Evolutionary conservation across 2,329 filamentous ascomycete species (phyloP), one percentile per base, ranked within the genome.

Genomic region (Trichoderma hamatum): DNA sequence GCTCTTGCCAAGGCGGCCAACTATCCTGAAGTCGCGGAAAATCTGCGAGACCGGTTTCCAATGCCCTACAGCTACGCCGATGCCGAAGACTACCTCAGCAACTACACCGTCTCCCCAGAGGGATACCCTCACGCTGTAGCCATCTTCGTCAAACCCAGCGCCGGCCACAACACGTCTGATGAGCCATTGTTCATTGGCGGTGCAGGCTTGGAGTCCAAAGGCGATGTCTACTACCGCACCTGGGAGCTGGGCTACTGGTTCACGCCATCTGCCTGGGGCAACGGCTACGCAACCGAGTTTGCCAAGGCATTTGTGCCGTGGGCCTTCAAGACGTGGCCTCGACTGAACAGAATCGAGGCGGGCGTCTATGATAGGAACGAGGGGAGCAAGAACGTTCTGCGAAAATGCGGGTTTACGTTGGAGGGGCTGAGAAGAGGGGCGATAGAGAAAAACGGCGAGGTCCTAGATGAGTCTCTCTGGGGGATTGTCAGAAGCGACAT

Each of bases 181-280:
- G 69, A 71, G 28, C 71, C 72, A 4, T 58, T 76, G 14, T 76
- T 80, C 58, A 74, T 80, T 13, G 85, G 85, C 59, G 75, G 74
- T 63, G 76, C 85, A 11, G 81, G 83, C 39, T 72, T 85, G 36
- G 77, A 75, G 49, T 70, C 76, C 3, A 70, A 75, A 13, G 71
- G 72, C 16, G 81, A 83, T 60, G 76, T 82, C 70, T 78, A 84
- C 68, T 78, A 77, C 70, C 77, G 78, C 58, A 82, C 80, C 5
- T 79, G 80, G 73, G 83, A 86, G 76, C 13, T 86, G 0, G 84
- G 84, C 6, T 87, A 86, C 76, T 85, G 82, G 80, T 43, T 84
- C 24, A 80, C 77, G 1, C 76, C 75, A 51, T 72, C 75, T 4
- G 74, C 77, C 59, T 84, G 84, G 84, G 83, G 84, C 0, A 78